Evolutionary conservation across 2,329 filamentous ascomycete species (phyloP), one percentile per base, ranked within the genome.

Genomic region (Simplicillium aogashimaense): DNA sequence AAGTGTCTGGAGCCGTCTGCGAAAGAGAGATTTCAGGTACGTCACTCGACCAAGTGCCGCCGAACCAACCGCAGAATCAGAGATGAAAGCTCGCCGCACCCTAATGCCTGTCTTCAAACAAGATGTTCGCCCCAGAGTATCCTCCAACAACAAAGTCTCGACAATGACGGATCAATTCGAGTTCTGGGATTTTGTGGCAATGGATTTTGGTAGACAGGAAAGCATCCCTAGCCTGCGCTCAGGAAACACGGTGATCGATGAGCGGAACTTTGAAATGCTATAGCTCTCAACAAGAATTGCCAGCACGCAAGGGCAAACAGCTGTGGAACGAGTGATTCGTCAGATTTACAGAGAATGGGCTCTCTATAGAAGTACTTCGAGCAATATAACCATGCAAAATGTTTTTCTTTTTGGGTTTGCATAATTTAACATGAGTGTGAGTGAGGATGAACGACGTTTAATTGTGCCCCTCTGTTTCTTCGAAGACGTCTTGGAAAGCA

Each of bases 241-340:
- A 11, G 63, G 63, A 2, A 55, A 61, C 43, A 65, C 63, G 11
- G 60, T 58, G 10, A 54, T 64, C 45, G 61, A 65, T 37, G 58
- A 62, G 35, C 54, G 60, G 28, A 63, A 55, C 45, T 62, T 62
- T 48, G 44, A 44, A n/a, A 42, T 52, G 32, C 42, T 28, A 17
- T 35, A 44, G 44, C 13, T 35, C 32, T n/a, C 15, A 32, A 28
- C n/a, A 36, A 17, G 20, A 25, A 9, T 9, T 25, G 20, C n/a
- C 20, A 25, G 6, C 9, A 25, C 6, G 20, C 20, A 25, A 6
- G 20, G 20, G 20, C 20, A 25, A 25, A 25, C 9, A 25, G 20
- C 20, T 25, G 20, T 6, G 20, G 20, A 25, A 25, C 9, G 20
- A 25, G 9, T 25, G 20, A 25, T 25, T 25, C 20, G 20, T 25